Evolutionary conservation across 1,284 basidiomycete species (phyloP).

Genomic region (Trichosporon ovoides): DNA sequence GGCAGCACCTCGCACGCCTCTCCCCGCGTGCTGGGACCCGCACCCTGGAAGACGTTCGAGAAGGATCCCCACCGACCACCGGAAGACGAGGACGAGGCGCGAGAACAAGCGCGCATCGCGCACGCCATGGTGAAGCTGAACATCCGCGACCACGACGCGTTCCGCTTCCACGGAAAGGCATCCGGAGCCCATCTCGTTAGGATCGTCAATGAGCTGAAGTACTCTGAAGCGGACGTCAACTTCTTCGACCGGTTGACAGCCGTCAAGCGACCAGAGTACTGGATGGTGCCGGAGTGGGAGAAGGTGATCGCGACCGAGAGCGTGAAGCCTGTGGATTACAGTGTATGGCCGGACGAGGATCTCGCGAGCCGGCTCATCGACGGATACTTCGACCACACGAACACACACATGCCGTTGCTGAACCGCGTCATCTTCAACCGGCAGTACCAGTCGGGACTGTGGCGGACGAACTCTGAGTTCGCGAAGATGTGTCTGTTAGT

Average conservation of each 20-base stretch:
- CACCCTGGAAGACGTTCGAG: conserved; percentile 36
- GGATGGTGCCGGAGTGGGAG: conserved; percentile 48
- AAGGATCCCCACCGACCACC: conserved; percentile 30
- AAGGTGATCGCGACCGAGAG: conserved; percentile 40
- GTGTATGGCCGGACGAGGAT: conserved; percentile 51
- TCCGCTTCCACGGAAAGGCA: conserved; percentile 65
- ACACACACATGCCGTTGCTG: conserved; percentile 64
- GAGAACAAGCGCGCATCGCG: conserved; percentile 27
- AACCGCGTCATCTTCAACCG: conserved; percentile 69
- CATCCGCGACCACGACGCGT: conserved; percentile 42
- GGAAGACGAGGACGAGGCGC: conserved; percentile 22
- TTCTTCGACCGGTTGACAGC: conserved; percentile 33
- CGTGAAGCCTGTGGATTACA: conserved; percentile 34
- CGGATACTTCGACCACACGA: conserved; percentile 62
- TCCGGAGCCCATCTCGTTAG: conserved; percentile 63
- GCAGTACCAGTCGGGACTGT: conserved; percentile 57
- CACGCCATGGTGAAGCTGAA: conserved; percentile 35
- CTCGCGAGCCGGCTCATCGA: conserved; percentile 61
- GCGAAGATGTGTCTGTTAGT: conserved; percentile 65
- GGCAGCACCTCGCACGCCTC: conserved; percentile 23
- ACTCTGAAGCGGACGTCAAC: conserved; percentile 27
- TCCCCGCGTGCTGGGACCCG: conserved; percentile 26
- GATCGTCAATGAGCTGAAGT: conserved; percentile 62
- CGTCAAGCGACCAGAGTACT: conserved; percentile 40
- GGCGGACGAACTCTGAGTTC: conserved; percentile 60